Conservation (phyloP, 1,284 basidiomycete genomes). For the Limonomyces culmigenus region DNA sequence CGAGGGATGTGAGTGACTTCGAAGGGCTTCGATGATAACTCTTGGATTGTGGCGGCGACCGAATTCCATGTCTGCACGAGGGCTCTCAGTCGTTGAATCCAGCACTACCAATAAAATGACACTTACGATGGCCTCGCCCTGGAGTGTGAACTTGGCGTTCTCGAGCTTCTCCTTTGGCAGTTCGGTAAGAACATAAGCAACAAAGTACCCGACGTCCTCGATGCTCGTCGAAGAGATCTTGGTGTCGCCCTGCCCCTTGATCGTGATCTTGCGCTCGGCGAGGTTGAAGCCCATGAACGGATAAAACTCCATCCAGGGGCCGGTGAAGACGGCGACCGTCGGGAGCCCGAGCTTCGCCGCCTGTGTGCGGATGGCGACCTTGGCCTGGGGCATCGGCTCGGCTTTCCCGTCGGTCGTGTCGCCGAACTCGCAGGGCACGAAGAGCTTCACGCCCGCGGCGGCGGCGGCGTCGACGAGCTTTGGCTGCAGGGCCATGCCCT, state of each 20-base stretch:
- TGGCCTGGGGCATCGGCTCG: slow-evolving; percentile 4
- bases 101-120: too few relatives aligned
- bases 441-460: slow-evolving; percentile 13
- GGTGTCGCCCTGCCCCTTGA: slow-evolving; percentile 16
- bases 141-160: slow-evolving; percentile 16
- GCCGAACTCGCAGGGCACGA: slow-evolving; percentile 15
- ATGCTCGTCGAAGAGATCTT: slow-evolving; percentile 15
- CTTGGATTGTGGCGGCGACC: slow-evolving; percentile 5
- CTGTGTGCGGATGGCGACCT: slow-evolving; percentile 4
- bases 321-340: slow-evolving; percentile 13
- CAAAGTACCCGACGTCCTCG: slow-evolving; percentile 17
- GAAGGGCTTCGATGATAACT: slow-evolving; percentile 6
- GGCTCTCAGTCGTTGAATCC: background rate
- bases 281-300: slow-evolving; percentile 6
- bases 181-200: slow-evolving; percentile 18
- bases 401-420: slow-evolving; percentile 4
- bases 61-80: slow-evolving; percentile 8
- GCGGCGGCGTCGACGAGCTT: slow-evolving; percentile 12
- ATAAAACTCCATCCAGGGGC: slow-evolving; percentile 10
- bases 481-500: slow-evolving; percentile 7
- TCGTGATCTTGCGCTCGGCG: slow-evolving; percentile 14
- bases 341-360: slow-evolving; percentile 7
- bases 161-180: slow-evolving; percentile 14
- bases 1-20: slow-evolving; percentile 5
- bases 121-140: slow-evolving; percentile 17